These are phyloP conservation scores for Pouteria campechiana DNA, from an alignment of 179 eudicot species.

Conservation along the genomic window DNA sequence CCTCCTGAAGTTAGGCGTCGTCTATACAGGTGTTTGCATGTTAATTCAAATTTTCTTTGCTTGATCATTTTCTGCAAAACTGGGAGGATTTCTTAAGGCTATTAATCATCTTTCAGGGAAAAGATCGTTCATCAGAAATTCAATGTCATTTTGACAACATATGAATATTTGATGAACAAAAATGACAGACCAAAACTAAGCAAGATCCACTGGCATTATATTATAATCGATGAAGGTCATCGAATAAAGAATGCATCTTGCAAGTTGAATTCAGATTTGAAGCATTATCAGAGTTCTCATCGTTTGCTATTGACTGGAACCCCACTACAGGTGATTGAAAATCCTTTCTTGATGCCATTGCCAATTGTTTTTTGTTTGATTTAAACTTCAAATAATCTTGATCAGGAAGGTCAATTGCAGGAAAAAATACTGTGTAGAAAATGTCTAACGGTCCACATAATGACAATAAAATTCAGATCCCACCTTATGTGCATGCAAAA, in stretches of 20 bases:
- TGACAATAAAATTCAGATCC: too few relatives aligned
- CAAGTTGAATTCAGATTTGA: constrained; percentile 95
- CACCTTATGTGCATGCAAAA: too few relatives aligned
- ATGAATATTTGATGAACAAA: constrained; percentile 98
- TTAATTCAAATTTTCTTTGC: neutral
- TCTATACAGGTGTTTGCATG: constrained; percentile 67
- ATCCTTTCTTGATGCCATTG: neutral
- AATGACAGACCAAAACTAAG: constrained; percentile 96
- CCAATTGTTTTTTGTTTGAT: neutral
- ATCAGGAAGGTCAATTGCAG: too few relatives aligned
- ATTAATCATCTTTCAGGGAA: constrained; percentile 44
- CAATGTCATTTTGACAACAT: constrained; percentile 91
- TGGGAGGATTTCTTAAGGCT: neutral
- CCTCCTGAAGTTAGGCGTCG: constrained; percentile 93
- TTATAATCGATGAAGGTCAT: constrained; percentile 98
- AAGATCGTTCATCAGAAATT: constrained; percentile 81
- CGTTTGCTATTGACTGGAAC: constrained; percentile 95
- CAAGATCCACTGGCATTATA: constrained; percentile 89
- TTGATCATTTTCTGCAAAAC: neutral
- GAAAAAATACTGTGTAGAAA: too few relatives aligned
- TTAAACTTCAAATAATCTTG: too few relatives aligned
- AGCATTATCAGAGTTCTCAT: constrained; percentile 87
- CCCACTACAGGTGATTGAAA: constrained; percentile 68
- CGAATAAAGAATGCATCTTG: constrained; percentile 99
- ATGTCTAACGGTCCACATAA: too few relatives aligned